Conservation (phyloP, 2,329 filamentous ascomycete species). For the Aspergillus glaucus region DNA sequence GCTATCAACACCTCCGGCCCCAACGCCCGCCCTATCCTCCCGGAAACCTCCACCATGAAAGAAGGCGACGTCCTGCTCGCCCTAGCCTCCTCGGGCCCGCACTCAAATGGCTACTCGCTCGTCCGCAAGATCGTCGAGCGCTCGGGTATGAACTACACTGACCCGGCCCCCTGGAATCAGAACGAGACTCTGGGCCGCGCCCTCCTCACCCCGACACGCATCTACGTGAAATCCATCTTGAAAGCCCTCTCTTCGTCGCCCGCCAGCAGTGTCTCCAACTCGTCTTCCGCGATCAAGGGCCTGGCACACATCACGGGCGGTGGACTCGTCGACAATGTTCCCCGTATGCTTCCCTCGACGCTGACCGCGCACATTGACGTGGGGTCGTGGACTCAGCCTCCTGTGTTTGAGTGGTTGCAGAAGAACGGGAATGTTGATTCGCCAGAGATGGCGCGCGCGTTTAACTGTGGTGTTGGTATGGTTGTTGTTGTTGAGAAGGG, state of each 20-base stretch:
- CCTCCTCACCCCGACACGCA: conserved; percentile 81
- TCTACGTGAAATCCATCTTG: conserved; percentile 83
- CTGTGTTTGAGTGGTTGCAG: conserved; percentile 85
- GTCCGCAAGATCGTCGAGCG: conserved; percentile 79
- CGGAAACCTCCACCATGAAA: conserved; percentile 67
- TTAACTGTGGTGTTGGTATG: conserved; percentile 96
- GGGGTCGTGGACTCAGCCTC: conserved; percentile 64
- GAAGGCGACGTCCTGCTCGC: conserved; percentile 81
- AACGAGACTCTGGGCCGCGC: conserved; percentile 67
- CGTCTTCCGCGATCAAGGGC: conserved; percentile 65
- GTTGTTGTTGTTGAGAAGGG: conserved; percentile 68
- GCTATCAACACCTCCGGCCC: conserved; percentile 56
- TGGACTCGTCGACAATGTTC: conserved; percentile 87
- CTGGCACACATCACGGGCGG: conserved; percentile 97
- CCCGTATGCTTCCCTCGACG: conserved; percentile 76
- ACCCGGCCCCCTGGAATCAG: conserved; percentile 68
- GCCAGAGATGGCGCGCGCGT: conserved; percentile 80
- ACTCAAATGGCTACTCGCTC: conserved; percentile 98
- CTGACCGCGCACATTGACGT: conserved; percentile 79
- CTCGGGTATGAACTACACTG: conserved; percentile 64
- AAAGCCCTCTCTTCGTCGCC: conserved; percentile 53
- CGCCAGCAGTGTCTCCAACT: conserved; percentile 43
- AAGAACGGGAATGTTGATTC: conserved; percentile 61
- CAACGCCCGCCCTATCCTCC: conserved; percentile 60
- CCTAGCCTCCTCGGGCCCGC: conserved; percentile 75